phyloP scores from a whole-genome alignment of 2,329 filamentous ascomycete genomes.

The Xylaria sp. region DNA sequence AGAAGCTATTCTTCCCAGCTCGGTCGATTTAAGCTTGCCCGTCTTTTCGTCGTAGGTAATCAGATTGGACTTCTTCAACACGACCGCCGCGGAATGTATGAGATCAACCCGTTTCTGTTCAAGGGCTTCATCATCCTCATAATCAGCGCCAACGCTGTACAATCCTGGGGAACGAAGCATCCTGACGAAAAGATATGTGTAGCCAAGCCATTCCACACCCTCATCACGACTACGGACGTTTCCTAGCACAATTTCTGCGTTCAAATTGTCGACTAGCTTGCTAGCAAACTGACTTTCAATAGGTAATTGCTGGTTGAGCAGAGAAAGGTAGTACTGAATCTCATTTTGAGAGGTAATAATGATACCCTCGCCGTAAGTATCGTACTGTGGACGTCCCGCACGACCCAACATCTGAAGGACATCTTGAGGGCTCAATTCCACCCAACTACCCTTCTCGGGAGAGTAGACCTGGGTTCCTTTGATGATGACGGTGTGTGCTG shows the following conservation, averaged over 20 bases:
- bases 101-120: constrained; percentile 98
- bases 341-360: constrained; percentile 96
- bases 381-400: constrained; percentile 94
- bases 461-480: constrained; percentile 99
- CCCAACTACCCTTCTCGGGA: constrained; percentile 97
- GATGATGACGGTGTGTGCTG: constrained; percentile 97
- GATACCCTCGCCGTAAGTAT: constrained; percentile 97
- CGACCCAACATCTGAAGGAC: constrained; percentile 98
- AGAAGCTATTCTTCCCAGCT: constrained; percentile 92
- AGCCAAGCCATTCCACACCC: constrained; percentile 98
- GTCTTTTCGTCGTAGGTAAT: constrained; percentile 96
- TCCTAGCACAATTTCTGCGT: constrained; percentile 93
- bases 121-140: constrained; percentile 86
- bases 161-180: constrained; percentile 95
- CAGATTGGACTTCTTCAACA: constrained; percentile 85
- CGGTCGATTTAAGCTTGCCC: constrained; percentile 86
- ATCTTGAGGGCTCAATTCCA: constrained; percentile 95
- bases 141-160: constrained; percentile 95
- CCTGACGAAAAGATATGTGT: constrained; percentile 96
- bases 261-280: constrained; percentile 92
- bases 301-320: constrained; percentile 95
- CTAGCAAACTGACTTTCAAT: constrained; percentile 97
- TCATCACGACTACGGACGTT: constrained; percentile 92
- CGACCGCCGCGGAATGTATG: constrained; percentile 87
- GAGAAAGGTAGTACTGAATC: constrained; percentile 95